A percentile compares a stretch with the other conserved stretches of the same genome.
Evolutionary conservation across 2,329 filamentous ascomycete species (phyloP).

Genomic region (Elsinoe arachidis): DNA sequence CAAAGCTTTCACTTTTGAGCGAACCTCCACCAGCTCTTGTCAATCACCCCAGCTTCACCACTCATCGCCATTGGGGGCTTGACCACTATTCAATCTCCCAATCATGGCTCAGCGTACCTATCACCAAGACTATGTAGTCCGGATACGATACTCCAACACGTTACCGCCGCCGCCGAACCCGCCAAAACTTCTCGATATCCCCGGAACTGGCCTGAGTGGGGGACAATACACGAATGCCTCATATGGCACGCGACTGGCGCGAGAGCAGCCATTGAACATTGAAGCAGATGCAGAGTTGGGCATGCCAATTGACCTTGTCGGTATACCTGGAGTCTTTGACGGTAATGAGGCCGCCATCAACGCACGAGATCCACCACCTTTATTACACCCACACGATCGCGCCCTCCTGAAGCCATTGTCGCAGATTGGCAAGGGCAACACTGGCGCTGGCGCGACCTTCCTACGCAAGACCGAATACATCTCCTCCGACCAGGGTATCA

Average conservation of each 20-base stretch:
- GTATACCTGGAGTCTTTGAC: slow-evolving; percentile 89
- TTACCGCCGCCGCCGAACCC: slow-evolving; percentile 89
- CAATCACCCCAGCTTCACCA: no score
- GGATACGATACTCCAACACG: slow-evolving; percentile 90
- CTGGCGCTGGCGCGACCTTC: slow-evolving; percentile 78
- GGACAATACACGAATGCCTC: slow-evolving; percentile 83
- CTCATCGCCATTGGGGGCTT: no score
- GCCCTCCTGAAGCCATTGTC: slow-evolving; percentile 74
- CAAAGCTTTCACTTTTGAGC: background rate
- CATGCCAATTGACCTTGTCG: slow-evolving; percentile 92
- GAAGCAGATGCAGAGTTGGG: slow-evolving; percentile 96
- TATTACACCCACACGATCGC: slow-evolving; percentile 74
- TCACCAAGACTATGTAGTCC: slow-evolving; percentile 95
- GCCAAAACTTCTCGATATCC: slow-evolving; percentile 93
- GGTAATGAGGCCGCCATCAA: slow-evolving; percentile 71
- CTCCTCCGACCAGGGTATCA: slow-evolving; percentile 43
- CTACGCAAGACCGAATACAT: slow-evolving; percentile 95
- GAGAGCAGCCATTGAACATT: slow-evolving; percentile 90
- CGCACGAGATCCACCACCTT: slow-evolving; percentile 60
- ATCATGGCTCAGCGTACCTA: slow-evolving; percentile 32
- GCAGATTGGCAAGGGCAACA: slow-evolving; percentile 74
- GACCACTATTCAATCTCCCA: no score
- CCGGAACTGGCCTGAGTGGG: slow-evolving; percentile 78
- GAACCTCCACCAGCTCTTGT: no score
- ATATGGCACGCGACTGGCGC: slow-evolving; percentile 79